These are phyloP conservation scores for Phaseolus coccineus DNA, from an alignment of 331 rosid species.

Conservation along the genomic window DNA sequence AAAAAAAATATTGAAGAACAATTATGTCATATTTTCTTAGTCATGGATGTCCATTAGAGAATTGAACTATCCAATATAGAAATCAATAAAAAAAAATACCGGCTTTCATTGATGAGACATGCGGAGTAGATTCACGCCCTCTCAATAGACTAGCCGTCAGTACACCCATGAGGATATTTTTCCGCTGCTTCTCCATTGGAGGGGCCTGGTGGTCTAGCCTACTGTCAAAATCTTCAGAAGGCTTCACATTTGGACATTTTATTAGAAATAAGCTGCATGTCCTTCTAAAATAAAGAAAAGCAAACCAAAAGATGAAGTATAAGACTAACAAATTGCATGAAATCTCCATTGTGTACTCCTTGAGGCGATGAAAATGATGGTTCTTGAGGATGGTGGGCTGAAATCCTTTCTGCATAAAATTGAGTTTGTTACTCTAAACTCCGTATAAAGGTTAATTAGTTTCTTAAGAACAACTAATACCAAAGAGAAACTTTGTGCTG, in stretches of 20 bases:
- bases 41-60: conserved; percentile 19
- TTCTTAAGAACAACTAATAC: conserved; percentile 21
- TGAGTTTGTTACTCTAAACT: conserved; percentile 17
- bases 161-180: conserved; percentile 48
- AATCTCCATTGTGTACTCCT: conserved; percentile 49
- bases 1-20: conserved; percentile 28
- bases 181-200: conserved; percentile 55
- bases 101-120: conserved; percentile 58
- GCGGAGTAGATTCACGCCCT: conserved; percentile 49
- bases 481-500: conserved; percentile 27
- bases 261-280: conserved; percentile 32
- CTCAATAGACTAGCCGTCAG: conserved; percentile 47
- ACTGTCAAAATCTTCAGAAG: conserved; percentile 59
- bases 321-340: conserved; percentile 58
- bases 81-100: conserved; percentile 51
- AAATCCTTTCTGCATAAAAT: conserved; percentile 56
- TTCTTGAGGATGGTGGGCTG: conserved; percentile 64
- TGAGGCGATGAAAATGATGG: conserved; percentile 63
- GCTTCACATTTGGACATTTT: conserved; percentile 54
- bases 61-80: conserved; percentile 17
- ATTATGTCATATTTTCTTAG: conserved; percentile 32
- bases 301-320: conserved; percentile 22
- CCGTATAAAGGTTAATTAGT: conserved; percentile 4
- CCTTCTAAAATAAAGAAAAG: conserved; percentile 32
- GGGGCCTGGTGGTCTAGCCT: conserved; percentile 51